A percentile compares a stretch with the other conserved stretches of the same genome.
phyloP scores from a whole-genome alignment of 257 asterid genomes.

The Solanum chiquidenum region DNA sequence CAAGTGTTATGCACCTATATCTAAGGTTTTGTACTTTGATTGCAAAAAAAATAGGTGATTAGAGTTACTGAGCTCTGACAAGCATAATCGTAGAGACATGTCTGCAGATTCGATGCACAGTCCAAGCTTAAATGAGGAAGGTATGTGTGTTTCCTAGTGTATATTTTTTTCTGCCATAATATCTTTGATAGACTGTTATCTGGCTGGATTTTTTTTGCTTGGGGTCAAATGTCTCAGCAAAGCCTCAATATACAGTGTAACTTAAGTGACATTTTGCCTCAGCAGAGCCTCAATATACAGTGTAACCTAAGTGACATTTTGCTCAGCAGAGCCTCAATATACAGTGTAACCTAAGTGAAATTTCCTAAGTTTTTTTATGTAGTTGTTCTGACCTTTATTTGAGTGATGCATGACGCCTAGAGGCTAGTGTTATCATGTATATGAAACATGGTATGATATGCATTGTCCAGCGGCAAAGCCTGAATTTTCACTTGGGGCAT shows the following conservation, averaged over 20 bases:
- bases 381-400: not conserved
- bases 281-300: not conserved
- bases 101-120: not conserved
- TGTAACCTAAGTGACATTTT: not conserved
- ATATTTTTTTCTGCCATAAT: not conserved
- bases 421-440: not conserved
- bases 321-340: not conserved
- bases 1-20: not conserved
- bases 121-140: not conserved
- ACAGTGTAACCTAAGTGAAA: not conserved
- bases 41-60: not conserved
- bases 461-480: not conserved
- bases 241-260: not conserved
- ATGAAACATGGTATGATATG: not conserved
- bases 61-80: not conserved
- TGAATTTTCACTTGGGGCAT: not conserved
- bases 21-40: not conserved
- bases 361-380: not conserved
- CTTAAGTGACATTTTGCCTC: not conserved
- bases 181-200: not conserved
- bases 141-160: not conserved
- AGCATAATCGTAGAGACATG: not conserved
- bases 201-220: not conserved
- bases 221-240: not conserved
- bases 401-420: not conserved